phyloP scores from a whole-genome alignment of 2,329 filamentous ascomycete genomes.

The Xylaria multiplex region DNA sequence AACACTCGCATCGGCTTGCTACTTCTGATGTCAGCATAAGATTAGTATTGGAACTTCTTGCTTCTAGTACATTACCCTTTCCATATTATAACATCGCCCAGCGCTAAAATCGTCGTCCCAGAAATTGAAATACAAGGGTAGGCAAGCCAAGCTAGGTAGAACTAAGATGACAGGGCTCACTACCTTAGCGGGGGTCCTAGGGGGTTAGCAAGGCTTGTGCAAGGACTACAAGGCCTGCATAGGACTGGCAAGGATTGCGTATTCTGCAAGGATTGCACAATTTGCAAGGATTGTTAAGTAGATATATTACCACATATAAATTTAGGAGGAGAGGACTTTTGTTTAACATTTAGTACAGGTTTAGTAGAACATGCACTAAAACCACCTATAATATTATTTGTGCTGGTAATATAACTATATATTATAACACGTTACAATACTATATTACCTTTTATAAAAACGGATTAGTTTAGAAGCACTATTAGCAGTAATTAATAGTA shows the following conservation, averaged over 20 bases:
- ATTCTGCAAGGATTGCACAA: background rate
- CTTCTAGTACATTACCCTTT: slow-evolving; percentile 5
- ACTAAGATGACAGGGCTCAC: slow-evolving; percentile 1
- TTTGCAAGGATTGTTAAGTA: background rate
- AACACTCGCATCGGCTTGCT: background rate
- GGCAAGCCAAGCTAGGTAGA: slow-evolving; percentile 1
- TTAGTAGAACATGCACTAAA: no score
- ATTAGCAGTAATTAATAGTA: no score
- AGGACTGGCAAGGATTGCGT: background rate
- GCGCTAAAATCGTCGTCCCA: background rate
- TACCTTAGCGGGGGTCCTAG: background rate
- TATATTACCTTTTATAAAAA: no score
- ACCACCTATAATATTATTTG: no score
- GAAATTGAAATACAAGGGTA: slow-evolving; percentile 6
- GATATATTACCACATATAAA: no score
- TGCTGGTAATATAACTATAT: no score
- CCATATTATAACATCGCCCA: slow-evolving; percentile 9
- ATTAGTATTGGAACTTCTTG: slow-evolving; percentile 9
- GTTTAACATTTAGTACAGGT: no score
- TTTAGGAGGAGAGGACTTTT: no score
- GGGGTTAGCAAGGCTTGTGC: background rate
- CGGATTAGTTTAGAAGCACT: no score
- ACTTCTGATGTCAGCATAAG: slow-evolving; percentile 8
- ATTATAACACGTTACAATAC: no score
- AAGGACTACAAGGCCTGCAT: background rate